Evolutionary conservation across 208 protist genomes (phyloP).

Genomic region (Trypanosomatidae sp.): DNA sequence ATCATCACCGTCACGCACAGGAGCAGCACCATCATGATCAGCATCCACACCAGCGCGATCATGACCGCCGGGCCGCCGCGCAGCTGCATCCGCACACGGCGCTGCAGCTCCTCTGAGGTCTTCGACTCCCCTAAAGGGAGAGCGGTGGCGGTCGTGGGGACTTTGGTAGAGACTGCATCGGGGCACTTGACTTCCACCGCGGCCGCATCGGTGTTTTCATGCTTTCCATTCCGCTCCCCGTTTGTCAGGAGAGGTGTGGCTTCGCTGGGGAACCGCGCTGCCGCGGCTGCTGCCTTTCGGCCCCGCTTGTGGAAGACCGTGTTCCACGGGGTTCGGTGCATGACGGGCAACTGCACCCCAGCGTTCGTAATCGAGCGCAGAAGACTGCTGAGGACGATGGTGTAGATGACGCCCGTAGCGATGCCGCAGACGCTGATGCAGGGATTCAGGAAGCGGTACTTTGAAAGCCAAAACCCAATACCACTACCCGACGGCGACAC

Average conservation of each 20-base stretch:
- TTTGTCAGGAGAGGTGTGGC: conserved; percentile 1
- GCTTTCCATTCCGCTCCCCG: not conserved
- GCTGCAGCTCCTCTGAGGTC: conserved; percentile 16
- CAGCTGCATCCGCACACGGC: conserved; percentile 17
- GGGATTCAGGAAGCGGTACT: conserved; percentile 9
- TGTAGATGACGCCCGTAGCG: conserved; percentile 29
- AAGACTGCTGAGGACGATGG: conserved; percentile 31
- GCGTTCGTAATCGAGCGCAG: conserved; percentile 38
- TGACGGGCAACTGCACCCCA: conserved; percentile 30
- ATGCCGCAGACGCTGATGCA: conserved; percentile 14
- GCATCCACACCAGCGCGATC: conserved; percentile 18
- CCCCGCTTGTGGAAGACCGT: conserved; percentile 23
- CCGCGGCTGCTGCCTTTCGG: not conserved
- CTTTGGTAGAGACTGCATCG: not conserved
- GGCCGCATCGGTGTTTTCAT: not conserved
- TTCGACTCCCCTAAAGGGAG: not conserved
- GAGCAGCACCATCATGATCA: conserved; percentile 17
- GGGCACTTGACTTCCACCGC: not conserved
- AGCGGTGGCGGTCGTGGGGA: not conserved
- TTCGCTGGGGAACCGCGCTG: not conserved
- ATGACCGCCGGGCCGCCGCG: conserved; percentile 29
- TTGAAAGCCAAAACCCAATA: conserved; percentile 8
- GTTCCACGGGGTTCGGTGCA: conserved; percentile 24
- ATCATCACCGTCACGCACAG: conserved; percentile 15
- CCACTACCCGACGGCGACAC: not conserved